phyloP scores from a whole-genome alignment of 169 alveolate genomes.

The Theileria orientalis region DNA sequence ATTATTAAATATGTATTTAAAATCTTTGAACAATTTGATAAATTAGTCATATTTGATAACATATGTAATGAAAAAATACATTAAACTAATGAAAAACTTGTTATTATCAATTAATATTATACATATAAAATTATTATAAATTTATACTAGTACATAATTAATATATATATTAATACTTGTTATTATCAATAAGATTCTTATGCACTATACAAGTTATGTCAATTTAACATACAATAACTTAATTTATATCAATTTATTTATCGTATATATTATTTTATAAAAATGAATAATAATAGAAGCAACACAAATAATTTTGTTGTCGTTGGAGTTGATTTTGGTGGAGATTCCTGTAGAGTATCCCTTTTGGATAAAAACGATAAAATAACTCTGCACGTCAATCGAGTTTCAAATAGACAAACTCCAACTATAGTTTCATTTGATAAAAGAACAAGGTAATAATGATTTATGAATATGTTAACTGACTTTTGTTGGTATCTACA shows the following conservation, averaged over 20 bases:
- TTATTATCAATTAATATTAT: background rate
- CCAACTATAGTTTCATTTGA: constrained; percentile 60
- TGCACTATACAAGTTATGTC: background rate
- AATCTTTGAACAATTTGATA: background rate
- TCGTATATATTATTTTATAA: background rate
- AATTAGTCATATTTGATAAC: background rate
- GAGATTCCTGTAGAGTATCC: constrained; percentile 52
- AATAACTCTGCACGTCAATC: constrained; percentile 54
- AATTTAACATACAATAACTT: background rate
- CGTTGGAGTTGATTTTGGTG: constrained; percentile 61
- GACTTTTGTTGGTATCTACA: too few species aligned
- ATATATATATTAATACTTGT: too few species aligned
- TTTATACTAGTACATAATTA: background rate
- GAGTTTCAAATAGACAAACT: constrained; percentile 59
- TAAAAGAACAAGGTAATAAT: constrained; percentile 54
- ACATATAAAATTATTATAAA: background rate
- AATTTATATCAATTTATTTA: background rate
- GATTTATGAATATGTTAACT: too few species aligned
- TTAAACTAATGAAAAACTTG: background rate
- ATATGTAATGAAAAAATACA: background rate
- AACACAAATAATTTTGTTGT: constrained; percentile 14
- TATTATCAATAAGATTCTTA: too few species aligned
- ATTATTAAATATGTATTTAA: constrained; percentile 1
- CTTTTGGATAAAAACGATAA: constrained; percentile 21
- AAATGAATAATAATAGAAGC: background rate